Evolutionary conservation across 345 rosid species (phyloP), one percentile per base, ranked within the genome.

Genomic region (Schrenkiella parvula): DNA sequence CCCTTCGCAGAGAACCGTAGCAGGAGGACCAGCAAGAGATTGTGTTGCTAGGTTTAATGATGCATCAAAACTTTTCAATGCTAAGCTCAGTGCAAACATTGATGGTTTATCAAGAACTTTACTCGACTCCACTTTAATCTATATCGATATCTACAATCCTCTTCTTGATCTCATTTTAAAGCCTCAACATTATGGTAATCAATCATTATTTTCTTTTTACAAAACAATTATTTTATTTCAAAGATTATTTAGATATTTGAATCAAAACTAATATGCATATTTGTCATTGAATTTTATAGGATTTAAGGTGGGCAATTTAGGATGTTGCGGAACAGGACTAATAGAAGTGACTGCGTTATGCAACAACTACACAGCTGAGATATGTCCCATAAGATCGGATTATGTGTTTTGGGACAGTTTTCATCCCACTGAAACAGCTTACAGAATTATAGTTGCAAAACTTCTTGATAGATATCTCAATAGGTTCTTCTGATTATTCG

Each of bases 241-340:
- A 11, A 12, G 19, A 23, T 8, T 8, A 12, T 26, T 2, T 53
- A 26, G n/a, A 14, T 52, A 52, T 26, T 26, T 50, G 26, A 7
- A 35, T 7, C 5, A 26, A 52, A 14, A 25, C 0, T 26, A 50
- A 23, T 50, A 18, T 46, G 3, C 17, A 29, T 51, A 2, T 63
- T 11, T 39, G 1, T 32, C 2, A 23, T 56, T 23, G 5, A 1
- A 14, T 51, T 29, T 62, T 32, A 1, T 71, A 88, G 93, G 98
- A 2, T 89, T 92, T 60, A 80, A 86, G 71, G 88, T 76, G 35
- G 38, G 58, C 0, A 44, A 56, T 0, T 71, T 50, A 76, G 98
- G 98, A 57, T 90, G 96, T 14, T 90, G 93, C 46, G 96, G 90
- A n/a, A 84, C 91, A 0, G 96, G 98, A 47, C 44, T 74, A 0